Conservation (phyloP, 2,329 filamentous ascomycete genomes). For the Neospermospora avenae region DNA sequence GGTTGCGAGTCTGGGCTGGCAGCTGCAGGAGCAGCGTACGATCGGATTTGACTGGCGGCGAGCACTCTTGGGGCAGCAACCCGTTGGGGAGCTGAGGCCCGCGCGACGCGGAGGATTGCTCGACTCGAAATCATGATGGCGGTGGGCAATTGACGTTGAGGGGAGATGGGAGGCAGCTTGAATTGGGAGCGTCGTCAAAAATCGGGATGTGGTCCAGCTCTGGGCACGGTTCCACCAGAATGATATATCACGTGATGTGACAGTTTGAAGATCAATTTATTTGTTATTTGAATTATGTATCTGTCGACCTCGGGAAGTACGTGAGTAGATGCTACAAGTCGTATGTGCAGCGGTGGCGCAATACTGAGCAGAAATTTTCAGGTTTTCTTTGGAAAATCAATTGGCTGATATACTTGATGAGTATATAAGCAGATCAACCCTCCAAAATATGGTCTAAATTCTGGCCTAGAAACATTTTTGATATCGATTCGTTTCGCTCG, state of each 20-base stretch:
- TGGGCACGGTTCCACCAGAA: not conserved
- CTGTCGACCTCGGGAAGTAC: not conserved
- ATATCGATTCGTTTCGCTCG: too few relatives aligned
- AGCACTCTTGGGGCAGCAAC: slow-evolving; percentile 39
- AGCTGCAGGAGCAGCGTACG: slow-evolving; percentile 65
- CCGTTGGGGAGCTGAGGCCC: slow-evolving; percentile 29
- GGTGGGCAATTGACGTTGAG: slow-evolving; percentile 30
- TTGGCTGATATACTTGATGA: too few relatives aligned
- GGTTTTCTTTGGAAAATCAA: too few relatives aligned
- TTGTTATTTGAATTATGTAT: not conserved
- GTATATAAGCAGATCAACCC: too few relatives aligned
- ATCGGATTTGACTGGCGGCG: slow-evolving; percentile 62
- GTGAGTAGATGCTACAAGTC: too few relatives aligned
- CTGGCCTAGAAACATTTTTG: too few relatives aligned
- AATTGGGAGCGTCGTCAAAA: slow-evolving; percentile 1
- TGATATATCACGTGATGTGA: not conserved
- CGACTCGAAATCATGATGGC: slow-evolving; percentile 35
- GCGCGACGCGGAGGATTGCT: slow-evolving; percentile 33
- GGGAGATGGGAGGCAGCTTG: slow-evolving; percentile 2
- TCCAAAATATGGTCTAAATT: too few relatives aligned
- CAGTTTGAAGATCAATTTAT: too few relatives aligned
- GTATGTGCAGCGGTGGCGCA: too few relatives aligned
- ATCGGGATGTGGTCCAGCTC: not conserved
- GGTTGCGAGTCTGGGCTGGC: slow-evolving; percentile 66
- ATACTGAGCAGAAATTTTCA: too few relatives aligned